phyloP scores from a whole-genome alignment of 2,329 filamentous ascomycete genomes.

The Fusarium luffae region DNA sequence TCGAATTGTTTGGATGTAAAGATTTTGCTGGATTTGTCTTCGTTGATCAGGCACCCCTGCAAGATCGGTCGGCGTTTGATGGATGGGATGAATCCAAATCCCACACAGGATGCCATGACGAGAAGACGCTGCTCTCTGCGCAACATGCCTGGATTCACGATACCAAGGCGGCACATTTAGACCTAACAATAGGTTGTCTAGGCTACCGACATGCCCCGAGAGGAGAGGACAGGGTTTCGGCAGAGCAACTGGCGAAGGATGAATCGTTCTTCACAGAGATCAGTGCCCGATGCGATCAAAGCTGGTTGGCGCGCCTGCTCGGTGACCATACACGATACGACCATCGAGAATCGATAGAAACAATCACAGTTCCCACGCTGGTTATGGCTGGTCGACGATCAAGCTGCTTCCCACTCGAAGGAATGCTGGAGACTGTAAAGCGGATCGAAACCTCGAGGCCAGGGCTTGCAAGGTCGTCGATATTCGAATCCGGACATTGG shows the following conservation, averaged over 20 bases:
- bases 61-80: conserved; percentile 43
- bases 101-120: conserved; percentile 43
- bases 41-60: conserved; percentile 45
- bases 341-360: conserved; percentile 40
- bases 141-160: conserved; percentile 43
- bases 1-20: conserved; percentile 41
- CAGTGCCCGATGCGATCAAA: conserved; percentile 43
- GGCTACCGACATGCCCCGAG: conserved; percentile 43
- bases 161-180: conserved; percentile 37
- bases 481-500: conserved; percentile 45
- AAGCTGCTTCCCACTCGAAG: conserved; percentile 44
- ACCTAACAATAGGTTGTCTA: conserved; percentile 41
- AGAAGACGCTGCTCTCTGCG: conserved; percentile 40
- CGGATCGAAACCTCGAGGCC: conserved; percentile 36
- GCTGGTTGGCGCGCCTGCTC: conserved; percentile 43
- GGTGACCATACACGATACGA: conserved; percentile 46
- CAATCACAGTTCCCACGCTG: conserved; percentile 41
- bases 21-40: conserved; percentile 46
- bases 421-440: conserved; percentile 43
- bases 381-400: conserved; percentile 45
- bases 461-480: conserved; percentile 36
- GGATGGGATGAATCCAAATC: conserved; percentile 39
- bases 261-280: conserved; percentile 44
- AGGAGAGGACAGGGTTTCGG: conserved; percentile 34
- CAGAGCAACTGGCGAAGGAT: conserved; percentile 38